phyloP scores from a whole-genome alignment of 225 moss, liverwort and hornwort species.

The Lunularia cruciata region DNA sequence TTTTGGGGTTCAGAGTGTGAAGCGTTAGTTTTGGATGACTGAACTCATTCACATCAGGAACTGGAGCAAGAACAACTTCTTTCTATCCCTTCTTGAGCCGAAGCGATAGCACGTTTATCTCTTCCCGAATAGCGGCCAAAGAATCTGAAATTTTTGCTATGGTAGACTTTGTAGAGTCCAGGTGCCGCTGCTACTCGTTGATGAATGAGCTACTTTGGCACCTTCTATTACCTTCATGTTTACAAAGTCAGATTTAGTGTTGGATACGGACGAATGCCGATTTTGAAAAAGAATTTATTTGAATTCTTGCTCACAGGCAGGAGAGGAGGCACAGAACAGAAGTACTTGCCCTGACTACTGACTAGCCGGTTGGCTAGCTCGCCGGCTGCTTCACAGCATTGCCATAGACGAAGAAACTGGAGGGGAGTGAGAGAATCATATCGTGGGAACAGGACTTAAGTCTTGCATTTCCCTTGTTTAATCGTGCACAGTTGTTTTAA shows the following conservation, averaged over 20 bases:
- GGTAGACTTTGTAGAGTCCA: not conserved
- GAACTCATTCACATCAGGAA: not conserved
- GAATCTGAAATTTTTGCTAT: conserved; percentile 13
- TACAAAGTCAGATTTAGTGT: not conserved
- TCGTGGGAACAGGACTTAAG: not conserved
- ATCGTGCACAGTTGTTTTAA: not conserved
- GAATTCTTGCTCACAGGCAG: conserved; percentile 10
- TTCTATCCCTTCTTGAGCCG: not conserved
- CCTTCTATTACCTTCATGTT: not conserved
- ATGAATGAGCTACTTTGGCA: too few species aligned
- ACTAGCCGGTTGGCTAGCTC: not conserved
- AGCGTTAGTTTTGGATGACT: not conserved
- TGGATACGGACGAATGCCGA: conserved; percentile 3
- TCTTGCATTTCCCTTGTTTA: not conserved
- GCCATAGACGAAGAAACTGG: not conserved
- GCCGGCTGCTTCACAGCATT: not conserved
- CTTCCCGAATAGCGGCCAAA: not conserved
- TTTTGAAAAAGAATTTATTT: not conserved
- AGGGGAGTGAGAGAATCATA: not conserved
- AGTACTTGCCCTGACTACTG: not conserved
- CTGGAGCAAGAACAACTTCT: not conserved
- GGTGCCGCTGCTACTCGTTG: not conserved
- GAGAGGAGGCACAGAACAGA: not conserved
- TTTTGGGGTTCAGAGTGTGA: not conserved
- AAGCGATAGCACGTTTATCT: not conserved